Percentiles rank a stretch among this genome's conserved stretches.
phyloP scores from a whole-genome alignment of 163 green algal species.

The Picocystis sp. region DNA sequence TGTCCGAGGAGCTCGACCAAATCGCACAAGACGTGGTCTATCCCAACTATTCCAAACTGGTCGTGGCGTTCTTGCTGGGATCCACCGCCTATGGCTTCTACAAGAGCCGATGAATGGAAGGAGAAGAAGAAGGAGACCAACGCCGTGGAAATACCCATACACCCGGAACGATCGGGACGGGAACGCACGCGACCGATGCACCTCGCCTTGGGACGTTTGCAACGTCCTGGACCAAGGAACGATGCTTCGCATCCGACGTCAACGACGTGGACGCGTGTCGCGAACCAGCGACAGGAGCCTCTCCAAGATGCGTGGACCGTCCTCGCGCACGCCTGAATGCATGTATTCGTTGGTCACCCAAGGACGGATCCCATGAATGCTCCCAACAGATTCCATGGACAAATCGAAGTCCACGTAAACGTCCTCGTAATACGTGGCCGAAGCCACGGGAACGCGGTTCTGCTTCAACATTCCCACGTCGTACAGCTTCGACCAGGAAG shows the following conservation, averaged over 20 bases:
- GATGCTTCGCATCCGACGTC: background rate
- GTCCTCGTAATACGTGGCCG: slow-evolving; percentile 75
- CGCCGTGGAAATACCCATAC: too few relatives aligned
- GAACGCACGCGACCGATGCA: too few relatives aligned
- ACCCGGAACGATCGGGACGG: too few relatives aligned
- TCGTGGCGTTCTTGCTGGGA: too few relatives aligned
- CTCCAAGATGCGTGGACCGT: slow-evolving; percentile 58
- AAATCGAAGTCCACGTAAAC: slow-evolving; percentile 84
- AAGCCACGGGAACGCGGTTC: slow-evolving; percentile 44
- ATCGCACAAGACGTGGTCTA: too few relatives aligned
- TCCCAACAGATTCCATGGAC: slow-evolving; percentile 31
- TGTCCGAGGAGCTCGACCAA: too few relatives aligned
- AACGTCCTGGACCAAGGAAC: too few relatives aligned
- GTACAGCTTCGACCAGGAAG: slow-evolving; percentile 71
- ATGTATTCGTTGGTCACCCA: slow-evolving; percentile 84
- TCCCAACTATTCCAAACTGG: too few relatives aligned
- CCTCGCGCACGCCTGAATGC: slow-evolving; percentile 67
- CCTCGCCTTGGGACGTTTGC: too few relatives aligned
- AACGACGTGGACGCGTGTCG: slow-evolving; percentile 14
- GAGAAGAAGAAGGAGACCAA: too few relatives aligned
- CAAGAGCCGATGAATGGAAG: too few relatives aligned
- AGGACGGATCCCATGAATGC: slow-evolving; percentile 36
- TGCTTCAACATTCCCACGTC: slow-evolving; percentile 28
- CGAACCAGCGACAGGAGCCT: slow-evolving; percentile 52
- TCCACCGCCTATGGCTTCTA: too few relatives aligned